A percentile compares a stretch with the other conserved stretches of the same genome.
These are phyloP conservation scores for Gleditsia sinensis DNA, from an alignment of 306 rosid genomes.

Conservation along the genomic window DNA sequence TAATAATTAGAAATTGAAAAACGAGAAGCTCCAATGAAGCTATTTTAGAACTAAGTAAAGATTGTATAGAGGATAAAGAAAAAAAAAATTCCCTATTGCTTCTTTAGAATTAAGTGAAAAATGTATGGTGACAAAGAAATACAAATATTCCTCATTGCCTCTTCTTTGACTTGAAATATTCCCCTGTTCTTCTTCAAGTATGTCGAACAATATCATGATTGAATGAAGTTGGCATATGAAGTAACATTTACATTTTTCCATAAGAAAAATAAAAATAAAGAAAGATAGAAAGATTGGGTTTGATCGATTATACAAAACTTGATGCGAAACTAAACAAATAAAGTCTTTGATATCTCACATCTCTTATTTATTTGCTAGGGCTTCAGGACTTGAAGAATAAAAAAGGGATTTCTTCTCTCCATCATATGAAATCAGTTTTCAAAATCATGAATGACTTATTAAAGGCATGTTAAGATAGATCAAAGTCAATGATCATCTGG, in stretches of 20 bases:
- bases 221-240: neutral
- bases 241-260: neutral
- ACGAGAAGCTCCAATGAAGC: neutral
- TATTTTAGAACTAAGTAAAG: neutral
- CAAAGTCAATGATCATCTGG: neutral
- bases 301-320: neutral
- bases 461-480: slow-evolving; percentile 11
- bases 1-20: neutral
- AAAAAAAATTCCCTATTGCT: too few relatives aligned
- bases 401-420: neutral
- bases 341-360: neutral
- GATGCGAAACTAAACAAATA: neutral
- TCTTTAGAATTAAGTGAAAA: neutral
- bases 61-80: neutral
- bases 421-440: neutral
- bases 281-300: neutral
- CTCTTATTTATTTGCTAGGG: neutral
- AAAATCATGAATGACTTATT: neutral
- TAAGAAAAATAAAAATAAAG: neutral
- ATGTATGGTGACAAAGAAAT: neutral
- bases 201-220: neutral
- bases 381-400: neutral
- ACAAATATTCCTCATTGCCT: neutral
- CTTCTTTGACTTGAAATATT: neutral
- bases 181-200: neutral